Evolutionary conservation across 208 protist species (phyloP).

Genomic region (Phytomonas sp.): DNA sequence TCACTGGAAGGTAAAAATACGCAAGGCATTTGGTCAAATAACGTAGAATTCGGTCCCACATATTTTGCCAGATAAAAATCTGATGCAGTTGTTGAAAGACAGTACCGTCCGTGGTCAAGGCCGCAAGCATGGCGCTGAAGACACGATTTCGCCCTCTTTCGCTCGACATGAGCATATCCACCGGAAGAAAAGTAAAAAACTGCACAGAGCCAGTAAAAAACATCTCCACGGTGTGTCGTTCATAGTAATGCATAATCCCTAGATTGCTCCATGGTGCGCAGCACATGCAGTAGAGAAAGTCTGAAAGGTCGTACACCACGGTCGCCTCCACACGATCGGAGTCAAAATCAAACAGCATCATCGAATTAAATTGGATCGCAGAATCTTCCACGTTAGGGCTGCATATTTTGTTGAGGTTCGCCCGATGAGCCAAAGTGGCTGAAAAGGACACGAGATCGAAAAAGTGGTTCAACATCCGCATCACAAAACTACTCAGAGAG

Average conservation of each 20-base stretch:
- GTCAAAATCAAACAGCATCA: slow-evolving; percentile 24
- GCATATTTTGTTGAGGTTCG: neutral
- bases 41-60: slow-evolving; percentile 54
- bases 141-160: slow-evolving; percentile 24
- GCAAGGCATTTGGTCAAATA: slow-evolving; percentile 46
- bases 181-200: slow-evolving; percentile 47
- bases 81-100: slow-evolving; percentile 31
- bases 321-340: slow-evolving; percentile 27
- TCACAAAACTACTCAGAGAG: slow-evolving; percentile 44
- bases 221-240: slow-evolving; percentile 38
- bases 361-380: slow-evolving; percentile 3
- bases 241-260: slow-evolving; percentile 68
- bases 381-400: slow-evolving; percentile 1
- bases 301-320: slow-evolving; percentile 60
- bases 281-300: slow-evolving; percentile 58
- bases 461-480: slow-evolving; percentile 32
- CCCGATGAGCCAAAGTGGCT: neutral
- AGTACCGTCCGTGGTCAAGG: slow-evolving; percentile 23
- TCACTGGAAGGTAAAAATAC: slow-evolving; percentile 39
- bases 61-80: slow-evolving; percentile 30
- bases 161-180: slow-evolving; percentile 55
- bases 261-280: slow-evolving; percentile 64
- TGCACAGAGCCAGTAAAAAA: slow-evolving; percentile 51
- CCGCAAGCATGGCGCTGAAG: slow-evolving; percentile 42
- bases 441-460: slow-evolving; percentile 28